Conservation (phyloP, 805 yeast genomes). For the Vanderwaltozyma tropicalis region DNA sequence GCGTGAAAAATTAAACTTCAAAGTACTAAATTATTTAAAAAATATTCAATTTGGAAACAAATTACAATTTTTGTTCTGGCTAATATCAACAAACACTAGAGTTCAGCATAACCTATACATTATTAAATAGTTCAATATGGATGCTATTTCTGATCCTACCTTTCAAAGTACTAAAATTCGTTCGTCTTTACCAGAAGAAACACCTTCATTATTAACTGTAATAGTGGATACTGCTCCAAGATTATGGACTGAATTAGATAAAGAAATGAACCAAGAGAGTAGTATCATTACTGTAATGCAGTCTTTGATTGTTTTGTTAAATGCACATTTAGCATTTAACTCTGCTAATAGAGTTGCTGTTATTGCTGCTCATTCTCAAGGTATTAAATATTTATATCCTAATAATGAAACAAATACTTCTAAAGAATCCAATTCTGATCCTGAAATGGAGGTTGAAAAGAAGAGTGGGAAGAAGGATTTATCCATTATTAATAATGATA, state of each 20-base stretch:
- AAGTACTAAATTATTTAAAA: too few species aligned
- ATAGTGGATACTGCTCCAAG: constrained; percentile 68
- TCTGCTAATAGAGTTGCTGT: constrained; percentile 78
- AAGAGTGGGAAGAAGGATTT: constrained; percentile 14
- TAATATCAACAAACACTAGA: too few species aligned
- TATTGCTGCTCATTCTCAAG: constrained; percentile 61
- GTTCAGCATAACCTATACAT: too few species aligned
- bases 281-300: constrained; percentile 46
- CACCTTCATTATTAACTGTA: constrained; percentile 71
- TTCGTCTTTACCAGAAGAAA: constrained; percentile 36
- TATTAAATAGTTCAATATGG: constrained; percentile 13
- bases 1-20: too few species aligned
- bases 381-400: constrained; percentile 68
- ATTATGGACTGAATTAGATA: constrained; percentile 31
- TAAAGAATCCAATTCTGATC: constrained; percentile 1
- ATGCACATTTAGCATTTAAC: constrained; percentile 80
- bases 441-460: too few species aligned
- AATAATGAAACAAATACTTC: constrained; percentile 13
- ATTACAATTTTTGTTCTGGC: too few species aligned
- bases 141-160: constrained; percentile 29
- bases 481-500: constrained; percentile 40
- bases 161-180: constrained; percentile 20
- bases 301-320: constrained; percentile 62
- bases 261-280: constrained; percentile 19
- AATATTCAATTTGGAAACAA: too few species aligned